These are phyloP conservation scores for Hirsutella thompsonii DNA, from an alignment of 2,329 filamentous ascomycete species.

Conservation along the genomic window DNA sequence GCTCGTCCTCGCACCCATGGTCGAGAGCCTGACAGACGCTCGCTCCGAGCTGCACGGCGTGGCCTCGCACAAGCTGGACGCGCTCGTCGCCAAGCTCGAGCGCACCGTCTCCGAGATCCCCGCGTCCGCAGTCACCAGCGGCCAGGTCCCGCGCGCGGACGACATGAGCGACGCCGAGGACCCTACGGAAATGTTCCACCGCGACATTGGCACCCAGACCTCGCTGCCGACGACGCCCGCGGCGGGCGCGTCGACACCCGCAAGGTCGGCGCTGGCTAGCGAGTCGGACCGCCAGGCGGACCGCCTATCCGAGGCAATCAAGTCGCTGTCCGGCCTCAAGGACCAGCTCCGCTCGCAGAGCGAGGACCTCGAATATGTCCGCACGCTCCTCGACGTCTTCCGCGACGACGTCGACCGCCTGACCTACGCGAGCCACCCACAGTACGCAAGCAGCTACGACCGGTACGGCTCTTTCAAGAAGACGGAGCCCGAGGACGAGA, in stretches of 20 bases:
- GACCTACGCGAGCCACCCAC: constrained; percentile 28
- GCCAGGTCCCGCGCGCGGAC: constrained; percentile 9
- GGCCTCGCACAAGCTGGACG: constrained; percentile 29
- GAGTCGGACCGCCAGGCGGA: constrained; percentile 24
- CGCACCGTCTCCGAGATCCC: constrained; percentile 48
- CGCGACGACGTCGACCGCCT: constrained; percentile 53
- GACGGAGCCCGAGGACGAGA: constrained; percentile 53
- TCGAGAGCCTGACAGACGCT: constrained; percentile 35
- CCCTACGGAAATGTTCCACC: constrained; percentile 69
- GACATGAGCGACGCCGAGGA: constrained; percentile 40
- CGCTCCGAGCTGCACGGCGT: constrained; percentile 39
- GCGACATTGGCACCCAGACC: constrained; percentile 71
- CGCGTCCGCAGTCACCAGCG: constrained; percentile 19
- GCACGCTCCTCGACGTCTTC: constrained; percentile 42
- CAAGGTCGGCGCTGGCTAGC: constrained; percentile 10
- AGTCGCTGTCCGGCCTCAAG: constrained; percentile 27
- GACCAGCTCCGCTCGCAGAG: constrained; percentile 30
- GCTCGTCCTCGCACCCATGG: constrained; percentile 53
- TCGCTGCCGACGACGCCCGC: constrained; percentile 22
- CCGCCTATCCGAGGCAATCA: constrained; percentile 28
- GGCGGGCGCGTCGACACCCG: neutral
- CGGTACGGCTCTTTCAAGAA: constrained; percentile 29
- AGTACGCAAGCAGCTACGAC: constrained; percentile 24
- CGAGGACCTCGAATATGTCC: constrained; percentile 36
- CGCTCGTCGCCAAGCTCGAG: constrained; percentile 38